Evolutionary conservation across 1,284 basidiomycete genomes (phyloP).

Genomic region (Athelia psychrophila): DNA sequence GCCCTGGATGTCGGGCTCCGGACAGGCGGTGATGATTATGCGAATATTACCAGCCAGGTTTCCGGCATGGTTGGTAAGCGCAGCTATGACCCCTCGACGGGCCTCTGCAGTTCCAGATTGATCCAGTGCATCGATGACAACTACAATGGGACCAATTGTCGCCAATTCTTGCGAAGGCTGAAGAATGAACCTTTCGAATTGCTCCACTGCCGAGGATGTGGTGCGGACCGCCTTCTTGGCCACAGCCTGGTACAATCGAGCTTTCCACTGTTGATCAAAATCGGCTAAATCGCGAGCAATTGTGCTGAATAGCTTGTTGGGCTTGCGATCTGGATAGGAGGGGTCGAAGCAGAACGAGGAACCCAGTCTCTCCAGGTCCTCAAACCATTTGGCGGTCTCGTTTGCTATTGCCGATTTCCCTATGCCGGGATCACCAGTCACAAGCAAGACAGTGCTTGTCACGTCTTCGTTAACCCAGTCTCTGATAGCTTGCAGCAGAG

Average conservation of each 20-base stretch:
- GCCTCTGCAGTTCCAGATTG: constrained; percentile 11
- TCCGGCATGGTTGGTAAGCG: constrained; percentile 4
- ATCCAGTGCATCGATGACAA: constrained; percentile 15
- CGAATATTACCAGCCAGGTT: constrained; percentile 9
- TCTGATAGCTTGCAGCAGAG: neutral
- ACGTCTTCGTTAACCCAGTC: neutral
- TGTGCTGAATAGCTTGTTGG: constrained; percentile 3
- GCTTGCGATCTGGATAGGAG: neutral
- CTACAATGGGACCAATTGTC: neutral
- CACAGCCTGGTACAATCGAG: neutral
- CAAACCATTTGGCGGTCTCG: neutral
- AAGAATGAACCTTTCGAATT: constrained; percentile 5
- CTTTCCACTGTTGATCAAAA: constrained; percentile 9
- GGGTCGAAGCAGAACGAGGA: neutral
- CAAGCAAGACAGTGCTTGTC: constrained; percentile 1
- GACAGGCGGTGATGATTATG: constrained; percentile 14
- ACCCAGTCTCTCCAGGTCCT: neutral
- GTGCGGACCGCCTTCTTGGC: neutral
- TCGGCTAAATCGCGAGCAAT: constrained; percentile 13
- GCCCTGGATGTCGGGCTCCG: constrained; percentile 9
- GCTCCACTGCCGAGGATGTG: neutral
- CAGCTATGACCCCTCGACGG: constrained; percentile 5
- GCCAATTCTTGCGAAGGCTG: neutral
- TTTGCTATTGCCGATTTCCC: neutral
- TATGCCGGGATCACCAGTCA: neutral